Evolutionary conservation across 768 basidiomycete species (phyloP), one percentile per base, ranked within the genome.

Genomic region (Tricholoma furcatifolium): DNA sequence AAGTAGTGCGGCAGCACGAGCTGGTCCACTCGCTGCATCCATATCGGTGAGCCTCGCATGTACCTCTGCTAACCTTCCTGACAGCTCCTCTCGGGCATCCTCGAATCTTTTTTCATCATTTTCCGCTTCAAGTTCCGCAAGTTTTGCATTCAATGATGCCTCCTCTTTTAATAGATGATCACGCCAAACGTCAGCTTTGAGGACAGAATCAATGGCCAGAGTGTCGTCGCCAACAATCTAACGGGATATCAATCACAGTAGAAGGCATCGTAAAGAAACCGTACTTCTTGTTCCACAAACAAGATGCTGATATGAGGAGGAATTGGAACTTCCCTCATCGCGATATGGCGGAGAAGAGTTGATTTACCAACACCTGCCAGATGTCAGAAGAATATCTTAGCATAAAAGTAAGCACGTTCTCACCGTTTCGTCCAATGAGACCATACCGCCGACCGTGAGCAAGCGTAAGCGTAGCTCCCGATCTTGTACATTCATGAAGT

Each of bases 131-230:
- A 96, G 76, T 54, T 79, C 82, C 0, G 81, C 70, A 2, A 98
- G 79, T 56, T 82, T 80, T 0, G 79, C 79, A 62, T 95, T 94
- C 41, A 98, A 74, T 18, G 77, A 70, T 0, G 71, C 71, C 68
- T 98, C 95, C 64, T 99, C 93, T 50, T 85, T 88, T 45, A 97
- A 70, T 15, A 98, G 76, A 58, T 92, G 89, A 63, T 96, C 94
- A 66, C 96, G 80, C 93, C 97, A 98, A 30, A 99, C 97, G 65
- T 99, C 97, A n/a, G 97, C 97, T 68, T 95, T 93, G n/a, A 99
- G 78, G 18, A 99, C 97, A 1, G 95, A 94, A 18, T 94, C 90
- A 39, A 99, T 77, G 2, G 97, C 97, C 1, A 76, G 74, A 0
- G 94, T 98, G 59, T 95, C 94, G 67, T 98, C 96, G 30, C 96